Percentiles rank a stretch among this genome's conserved stretches.
Evolutionary conservation across 2,329 filamentous ascomycete genomes (phyloP).

Genomic region (Teratosphaeria destructans): DNA sequence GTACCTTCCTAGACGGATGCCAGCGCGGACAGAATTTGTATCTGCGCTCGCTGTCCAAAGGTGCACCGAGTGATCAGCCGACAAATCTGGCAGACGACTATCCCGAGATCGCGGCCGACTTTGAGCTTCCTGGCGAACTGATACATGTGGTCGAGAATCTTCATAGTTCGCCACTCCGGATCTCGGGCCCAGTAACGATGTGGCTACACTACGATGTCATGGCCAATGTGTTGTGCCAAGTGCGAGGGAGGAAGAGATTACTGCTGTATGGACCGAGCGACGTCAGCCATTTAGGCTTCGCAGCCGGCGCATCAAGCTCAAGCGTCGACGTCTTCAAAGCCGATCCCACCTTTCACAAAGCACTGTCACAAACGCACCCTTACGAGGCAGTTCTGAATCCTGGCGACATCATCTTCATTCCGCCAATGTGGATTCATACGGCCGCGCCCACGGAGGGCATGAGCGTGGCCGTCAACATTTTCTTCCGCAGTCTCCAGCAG

Average conservation of each 20-base stretch:
- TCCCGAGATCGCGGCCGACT: slow-evolving; percentile 57
- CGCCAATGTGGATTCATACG: slow-evolving; percentile 76
- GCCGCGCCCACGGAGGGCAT: slow-evolving; percentile 44
- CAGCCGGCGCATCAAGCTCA: slow-evolving; percentile 70
- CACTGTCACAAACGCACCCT: slow-evolving; percentile 44
- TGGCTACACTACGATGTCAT: slow-evolving; percentile 92
- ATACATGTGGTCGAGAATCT: slow-evolving; percentile 47
- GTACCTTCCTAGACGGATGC: slow-evolving; percentile 53
- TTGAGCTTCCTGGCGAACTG: slow-evolving; percentile 55
- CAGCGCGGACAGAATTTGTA: slow-evolving; percentile 56
- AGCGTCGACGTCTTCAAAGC: slow-evolving; percentile 58
- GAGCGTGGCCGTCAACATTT: slow-evolving; percentile 79
- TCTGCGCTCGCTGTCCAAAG: slow-evolving; percentile 63
- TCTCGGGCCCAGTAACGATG: slow-evolving; percentile 72
- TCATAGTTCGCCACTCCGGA: slow-evolving; percentile 69
- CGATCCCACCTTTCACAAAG: slow-evolving; percentile 9
- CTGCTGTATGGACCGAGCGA: slow-evolving; percentile 71
- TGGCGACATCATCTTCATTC: slow-evolving; percentile 72
- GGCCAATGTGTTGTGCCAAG: slow-evolving; percentile 76
- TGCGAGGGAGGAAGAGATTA: slow-evolving; percentile 61
- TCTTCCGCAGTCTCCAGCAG: slow-evolving; percentile 58
- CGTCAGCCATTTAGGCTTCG: slow-evolving; percentile 57
- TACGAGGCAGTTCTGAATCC: slow-evolving; percentile 55
- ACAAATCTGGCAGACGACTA: slow-evolving; percentile 65
- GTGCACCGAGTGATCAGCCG: slow-evolving; percentile 57